Base-by-base conservation (phyloP, 192 early-diverging fungal genomes). In the Gamsiella multidivaricata region DNA sequence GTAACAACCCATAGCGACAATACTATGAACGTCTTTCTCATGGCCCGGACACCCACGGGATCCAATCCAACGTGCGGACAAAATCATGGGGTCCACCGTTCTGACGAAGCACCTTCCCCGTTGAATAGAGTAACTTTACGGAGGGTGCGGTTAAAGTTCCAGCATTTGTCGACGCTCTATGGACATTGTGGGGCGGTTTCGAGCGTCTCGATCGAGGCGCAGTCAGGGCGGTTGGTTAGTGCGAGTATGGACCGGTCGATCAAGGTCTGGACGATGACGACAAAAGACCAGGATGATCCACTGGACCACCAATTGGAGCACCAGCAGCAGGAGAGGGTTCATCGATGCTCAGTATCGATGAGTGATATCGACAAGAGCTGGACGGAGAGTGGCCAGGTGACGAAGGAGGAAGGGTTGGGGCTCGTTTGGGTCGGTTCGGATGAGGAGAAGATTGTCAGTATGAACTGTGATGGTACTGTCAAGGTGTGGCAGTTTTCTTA, bases 161-260 rank as follows among this genome's bases (percentile, higher is more conserved):
- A 58, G 23, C 74, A 78, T 41, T 11, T 65, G 14, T 78, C 74
- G 4, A 78, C 74, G 10, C 66, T 78, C 7, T 69, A 78, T 22
- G 74, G 74, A 6, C 74, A 78, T 54, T 78, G 74, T 26, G 74
- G 74, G 2, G 74, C 74, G 0, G 74, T 78, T 3, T 78, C 74
- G 18, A 64, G 74, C 45, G 74, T 78, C 8, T 54, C 74, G 2
- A 69, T 78, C 28, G 74, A 78, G 41, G 34, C 74, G 0, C 31
- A 49, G 23, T 78, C 74, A 4, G 74, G 74, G 0, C 28, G 74
- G 8, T 41, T 78, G 12, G 74, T 78, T 5, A 78, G 74, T 51
- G 74, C 65, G 1, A 63, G 74, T 26, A 78, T 78, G 74, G 74
- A 78, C 39, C 54, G 74, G 49, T 78, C 74, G 0, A 78, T 78